Conservation (phyloP, 1,284 basidiomycete genomes). For the Tausonia pullulans region DNA sequence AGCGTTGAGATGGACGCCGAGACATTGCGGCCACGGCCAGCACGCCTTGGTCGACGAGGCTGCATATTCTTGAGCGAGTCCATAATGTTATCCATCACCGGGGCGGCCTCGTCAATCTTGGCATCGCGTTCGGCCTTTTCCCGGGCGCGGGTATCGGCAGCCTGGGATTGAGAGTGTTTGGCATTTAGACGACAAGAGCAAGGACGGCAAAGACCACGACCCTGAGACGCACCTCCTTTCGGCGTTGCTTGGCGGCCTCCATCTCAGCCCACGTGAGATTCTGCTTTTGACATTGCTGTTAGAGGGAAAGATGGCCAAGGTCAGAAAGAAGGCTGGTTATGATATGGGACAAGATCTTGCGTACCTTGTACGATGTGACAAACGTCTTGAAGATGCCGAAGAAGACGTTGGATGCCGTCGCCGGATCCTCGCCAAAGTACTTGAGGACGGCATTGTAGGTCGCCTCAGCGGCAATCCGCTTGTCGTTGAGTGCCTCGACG, state of each 20-base stretch:
- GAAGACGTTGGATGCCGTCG: slow-evolving; percentile 40
- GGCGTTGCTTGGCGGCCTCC: slow-evolving; percentile 10
- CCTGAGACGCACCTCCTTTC: slow-evolving; percentile 6
- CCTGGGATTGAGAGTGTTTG: background rate
- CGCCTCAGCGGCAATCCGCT: slow-evolving; percentile 69
- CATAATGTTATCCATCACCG: slow-evolving; percentile 17
- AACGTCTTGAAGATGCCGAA: slow-evolving; percentile 93
- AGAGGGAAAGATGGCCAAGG: background rate
- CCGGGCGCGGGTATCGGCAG: background rate
- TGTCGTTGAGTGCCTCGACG: slow-evolving; percentile 69
- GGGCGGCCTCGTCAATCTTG: slow-evolving; percentile 12
- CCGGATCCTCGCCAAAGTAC: slow-evolving; percentile 65
- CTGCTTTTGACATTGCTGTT: slow-evolving; percentile 17
- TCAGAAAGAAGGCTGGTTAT: background rate
- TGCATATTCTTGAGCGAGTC: slow-evolving; percentile 9
- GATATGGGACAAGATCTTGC: slow-evolving; percentile 16
- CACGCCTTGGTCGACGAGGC: slow-evolving; percentile 1
- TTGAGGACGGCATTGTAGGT: slow-evolving; percentile 69
- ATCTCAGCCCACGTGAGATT: slow-evolving; percentile 15
- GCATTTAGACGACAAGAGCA: background rate
- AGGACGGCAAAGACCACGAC: background rate
- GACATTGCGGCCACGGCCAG: background rate
- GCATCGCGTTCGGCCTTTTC: slow-evolving; percentile 15
- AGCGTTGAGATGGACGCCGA: background rate
- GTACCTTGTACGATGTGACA: slow-evolving; percentile 75